These are phyloP conservation scores for Daldinia decipiens DNA, from an alignment of 495 filamentous ascomycete genomes.

Conservation along the genomic window DNA sequence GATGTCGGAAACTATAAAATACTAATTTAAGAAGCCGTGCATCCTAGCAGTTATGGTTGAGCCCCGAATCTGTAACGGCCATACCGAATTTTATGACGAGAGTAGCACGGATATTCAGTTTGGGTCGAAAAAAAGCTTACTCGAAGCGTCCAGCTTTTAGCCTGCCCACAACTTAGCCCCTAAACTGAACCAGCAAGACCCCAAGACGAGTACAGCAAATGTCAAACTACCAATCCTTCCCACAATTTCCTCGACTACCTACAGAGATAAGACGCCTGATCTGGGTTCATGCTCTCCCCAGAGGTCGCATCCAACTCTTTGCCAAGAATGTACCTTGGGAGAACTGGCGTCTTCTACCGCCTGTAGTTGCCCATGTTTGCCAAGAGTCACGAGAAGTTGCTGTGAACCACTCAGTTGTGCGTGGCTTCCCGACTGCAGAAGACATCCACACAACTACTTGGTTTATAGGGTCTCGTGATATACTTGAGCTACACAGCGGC, in stretches of 20 bases:
- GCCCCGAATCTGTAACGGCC: conserved; percentile 12
- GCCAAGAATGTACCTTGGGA: conserved; percentile 48
- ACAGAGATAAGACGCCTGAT: conserved; percentile 46
- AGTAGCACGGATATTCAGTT: conserved; percentile 5
- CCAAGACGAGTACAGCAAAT: conserved; percentile 25
- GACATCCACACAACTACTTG: conserved; percentile 46
- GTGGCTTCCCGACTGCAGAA: conserved; percentile 46
- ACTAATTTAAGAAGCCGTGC: conserved; percentile 7
- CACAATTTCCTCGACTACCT: conserved; percentile 44
- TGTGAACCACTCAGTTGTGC: conserved; percentile 40
- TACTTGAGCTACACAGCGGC: conserved; percentile 46
- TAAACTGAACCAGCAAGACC: conserved; percentile 17
- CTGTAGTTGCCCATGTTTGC: conserved; percentile 42
- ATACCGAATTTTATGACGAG: conserved; percentile 27
- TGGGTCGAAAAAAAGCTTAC: conserved; percentile 10
- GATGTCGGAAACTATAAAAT: conserved; percentile 8
- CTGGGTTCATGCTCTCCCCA: conserved; percentile 43
- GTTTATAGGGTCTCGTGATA: conserved; percentile 46
- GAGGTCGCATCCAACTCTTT: conserved; percentile 47
- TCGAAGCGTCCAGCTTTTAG: conserved; percentile 24
- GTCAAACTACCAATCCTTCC: conserved; percentile 38
- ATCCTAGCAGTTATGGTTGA: conserved; percentile 33
- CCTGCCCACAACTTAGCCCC: conserved; percentile 14
- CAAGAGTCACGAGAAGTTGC: conserved; percentile 44
- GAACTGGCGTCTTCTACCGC: conserved; percentile 46